Percentiles rank a stretch among this genome's conserved stretches.
Conservation (phyloP, 768 basidiomycete species). For the Amanita fuliginea region DNA sequence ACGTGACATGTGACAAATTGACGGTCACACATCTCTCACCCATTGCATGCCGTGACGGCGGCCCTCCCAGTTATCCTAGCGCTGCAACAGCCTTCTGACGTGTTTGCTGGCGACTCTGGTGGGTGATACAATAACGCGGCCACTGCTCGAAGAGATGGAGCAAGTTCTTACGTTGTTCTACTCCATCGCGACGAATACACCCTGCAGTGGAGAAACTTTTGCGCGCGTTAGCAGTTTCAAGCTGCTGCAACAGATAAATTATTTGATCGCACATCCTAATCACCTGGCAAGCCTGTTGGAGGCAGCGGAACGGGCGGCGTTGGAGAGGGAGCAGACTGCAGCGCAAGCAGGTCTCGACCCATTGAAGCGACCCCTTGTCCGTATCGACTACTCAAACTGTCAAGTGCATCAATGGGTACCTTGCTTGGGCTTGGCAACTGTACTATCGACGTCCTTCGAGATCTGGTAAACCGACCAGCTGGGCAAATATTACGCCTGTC, state of each 20-base stretch:
- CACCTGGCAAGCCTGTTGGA: conserved; percentile 76
- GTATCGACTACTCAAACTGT: conserved; percentile 60
- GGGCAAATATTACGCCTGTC: conserved; percentile 30
- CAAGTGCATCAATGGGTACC: conserved; percentile 74
- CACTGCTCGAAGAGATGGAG: conserved; percentile 76
- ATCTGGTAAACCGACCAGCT: conserved; percentile 51
- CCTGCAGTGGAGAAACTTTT: conserved; percentile 55
- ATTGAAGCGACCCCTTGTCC: conserved; percentile 59
- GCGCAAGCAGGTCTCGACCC: conserved; percentile 31
- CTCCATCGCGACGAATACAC: conserved; percentile 51
- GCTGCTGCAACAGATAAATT: conserved; percentile 81
- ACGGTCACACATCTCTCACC: too few relatives aligned
- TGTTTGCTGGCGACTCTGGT: too few relatives aligned
- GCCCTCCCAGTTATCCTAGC: too few relatives aligned
- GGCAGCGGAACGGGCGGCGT: conserved; percentile 57
- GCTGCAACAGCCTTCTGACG: too few relatives aligned
- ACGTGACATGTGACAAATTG: too few relatives aligned
- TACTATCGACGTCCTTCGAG: conserved; percentile 61
- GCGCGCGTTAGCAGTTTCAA: conserved; percentile 60
- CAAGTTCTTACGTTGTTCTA: conserved; percentile 71
- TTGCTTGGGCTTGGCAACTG: conserved; percentile 77
- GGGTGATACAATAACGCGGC: conserved; percentile 63
- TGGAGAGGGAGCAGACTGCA: conserved; percentile 57
- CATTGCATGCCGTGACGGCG: too few relatives aligned
- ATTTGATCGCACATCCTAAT: conserved; percentile 85